Conservation (phyloP, 164 flowering plant genomes). For the Platanus orientalis region DNA sequence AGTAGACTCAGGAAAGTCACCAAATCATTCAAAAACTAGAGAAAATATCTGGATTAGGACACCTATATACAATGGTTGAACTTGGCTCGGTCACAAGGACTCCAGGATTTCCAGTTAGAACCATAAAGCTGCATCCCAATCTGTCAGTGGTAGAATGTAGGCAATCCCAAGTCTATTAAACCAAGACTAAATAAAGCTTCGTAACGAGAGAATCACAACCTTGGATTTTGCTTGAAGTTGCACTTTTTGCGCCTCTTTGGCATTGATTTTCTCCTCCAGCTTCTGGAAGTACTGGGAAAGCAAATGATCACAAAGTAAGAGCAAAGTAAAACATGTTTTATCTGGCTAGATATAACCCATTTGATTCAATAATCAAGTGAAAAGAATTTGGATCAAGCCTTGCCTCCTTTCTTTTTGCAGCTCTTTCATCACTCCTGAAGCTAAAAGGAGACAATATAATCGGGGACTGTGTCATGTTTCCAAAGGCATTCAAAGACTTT, state of each 20-base stretch:
- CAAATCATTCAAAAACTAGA: too few species aligned
- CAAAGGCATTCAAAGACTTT: constrained; percentile 28
- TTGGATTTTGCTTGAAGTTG: constrained; percentile 34
- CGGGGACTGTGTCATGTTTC: constrained; percentile 33
- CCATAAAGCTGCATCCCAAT: neutral
- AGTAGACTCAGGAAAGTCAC: neutral
- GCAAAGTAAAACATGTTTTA: neutral
- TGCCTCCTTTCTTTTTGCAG: constrained; percentile 81
- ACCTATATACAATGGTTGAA: neutral
- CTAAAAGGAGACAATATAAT: constrained; percentile 50
- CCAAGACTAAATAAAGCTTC: neutral
- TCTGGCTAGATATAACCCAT: neutral
- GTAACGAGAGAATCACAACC: constrained; percentile 22
- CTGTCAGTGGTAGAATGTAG: neutral
- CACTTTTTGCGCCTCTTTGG: constrained; percentile 37
- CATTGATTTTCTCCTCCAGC: constrained; percentile 54
- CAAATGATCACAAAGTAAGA: neutral
- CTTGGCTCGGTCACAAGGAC: neutral
- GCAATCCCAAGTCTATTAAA: neutral
- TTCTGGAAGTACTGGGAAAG: constrained; percentile 42
- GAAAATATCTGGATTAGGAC: neutral
- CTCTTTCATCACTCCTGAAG: constrained; percentile 88
- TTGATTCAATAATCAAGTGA: neutral
- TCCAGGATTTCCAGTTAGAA: neutral
- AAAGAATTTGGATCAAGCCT: constrained; percentile 15